Evolutionary conservation across 2,329 filamentous ascomycete species (phyloP), one percentile per base, ranked within the genome.

Genomic region (Neofusicoccum laricinum): DNA sequence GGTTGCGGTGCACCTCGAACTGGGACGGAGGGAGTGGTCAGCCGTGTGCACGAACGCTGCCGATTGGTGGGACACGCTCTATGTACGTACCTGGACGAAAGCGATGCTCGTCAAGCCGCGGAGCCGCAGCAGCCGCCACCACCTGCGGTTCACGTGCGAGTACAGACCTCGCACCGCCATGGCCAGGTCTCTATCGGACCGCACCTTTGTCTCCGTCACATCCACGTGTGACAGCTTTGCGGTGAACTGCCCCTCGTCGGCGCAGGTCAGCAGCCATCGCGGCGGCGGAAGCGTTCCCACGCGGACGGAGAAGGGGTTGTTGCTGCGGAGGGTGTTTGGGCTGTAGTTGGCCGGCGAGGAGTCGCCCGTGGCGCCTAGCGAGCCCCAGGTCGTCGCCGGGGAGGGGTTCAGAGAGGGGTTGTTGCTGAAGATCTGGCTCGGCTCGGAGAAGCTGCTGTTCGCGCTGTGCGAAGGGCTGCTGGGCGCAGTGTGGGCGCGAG

Each of bases 1-100:
- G 73, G 63, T 77, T 78, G 12, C 73, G 73, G 64, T 78, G 76
- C 8, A 78, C 73, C 68, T 78, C 75, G 61, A 77, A 77, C 66
- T 67, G 21, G n/a, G 19, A 25, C 19, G 10, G 10, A n/a, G n/a
- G 36, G 11, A 30, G 25, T 6, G 25, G 25, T 30, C 25, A 30
- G 25, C 25, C 25, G 25, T 30, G 25, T 30, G 25, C 25, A 6
- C 4, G 1, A 6, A 30, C 5, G 25, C 25, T 30, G 25, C 25
- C 7, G 25, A 6, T 7, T 1, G 25, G 5, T 11, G 10, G 36
- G 36, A 38, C 3, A 15, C 10, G 36, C 11, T 8, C 10, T 15
- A 11, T 36, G 5, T 36, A 53, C 64, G 57, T 64, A 67, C 67
- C 59, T 74, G 75, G 4, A 77, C 75, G 55, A 78, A 79, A 15